Conservation (phyloP, 176 grass and related monocot genomes). For the Oryza officinalis region DNA sequence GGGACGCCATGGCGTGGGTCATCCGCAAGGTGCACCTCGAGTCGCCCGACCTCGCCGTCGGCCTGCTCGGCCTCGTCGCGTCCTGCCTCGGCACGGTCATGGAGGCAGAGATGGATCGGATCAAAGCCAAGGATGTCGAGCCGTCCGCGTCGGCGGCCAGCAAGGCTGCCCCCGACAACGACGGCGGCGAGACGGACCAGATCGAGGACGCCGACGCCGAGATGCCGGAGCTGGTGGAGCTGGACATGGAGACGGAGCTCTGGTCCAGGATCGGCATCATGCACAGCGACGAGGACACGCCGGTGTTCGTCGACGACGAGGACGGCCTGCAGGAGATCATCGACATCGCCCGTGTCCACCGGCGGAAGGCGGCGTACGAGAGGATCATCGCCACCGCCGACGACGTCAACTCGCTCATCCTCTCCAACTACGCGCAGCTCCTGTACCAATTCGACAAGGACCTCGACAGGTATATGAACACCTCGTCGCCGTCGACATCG, state of each 20-base stretch:
- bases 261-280: conserved; percentile 73
- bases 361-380: conserved; percentile 64
- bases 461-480: conserved; percentile 48
- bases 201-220: conserved; percentile 20
- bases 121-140: conserved; percentile 11
- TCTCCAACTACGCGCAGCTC: conserved; percentile 90
- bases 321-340: conserved; percentile 1
- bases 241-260: conserved; percentile 41
- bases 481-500: background rate
- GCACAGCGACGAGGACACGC: conserved; percentile 1
- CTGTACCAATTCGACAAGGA: conserved; percentile 78
- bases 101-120: conserved; percentile 32
- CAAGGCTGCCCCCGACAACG: background rate
- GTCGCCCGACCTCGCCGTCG: conserved; percentile 51
- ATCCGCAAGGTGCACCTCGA: conserved; percentile 55
- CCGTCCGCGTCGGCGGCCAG: background rate
- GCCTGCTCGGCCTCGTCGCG: conserved; percentile 42
- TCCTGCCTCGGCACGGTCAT: conserved; percentile 44
- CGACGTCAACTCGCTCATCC: conserved; percentile 67
- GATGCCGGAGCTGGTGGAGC: conserved; percentile 31
- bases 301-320: background rate
- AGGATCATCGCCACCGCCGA: conserved; percentile 44
- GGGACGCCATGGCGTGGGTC: conserved; percentile 50
- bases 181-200: background rate
- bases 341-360: conserved; percentile 10